Conservation (phyloP, 495 filamentous ascomycete species). For the Xylaria flabelliformis region DNA sequence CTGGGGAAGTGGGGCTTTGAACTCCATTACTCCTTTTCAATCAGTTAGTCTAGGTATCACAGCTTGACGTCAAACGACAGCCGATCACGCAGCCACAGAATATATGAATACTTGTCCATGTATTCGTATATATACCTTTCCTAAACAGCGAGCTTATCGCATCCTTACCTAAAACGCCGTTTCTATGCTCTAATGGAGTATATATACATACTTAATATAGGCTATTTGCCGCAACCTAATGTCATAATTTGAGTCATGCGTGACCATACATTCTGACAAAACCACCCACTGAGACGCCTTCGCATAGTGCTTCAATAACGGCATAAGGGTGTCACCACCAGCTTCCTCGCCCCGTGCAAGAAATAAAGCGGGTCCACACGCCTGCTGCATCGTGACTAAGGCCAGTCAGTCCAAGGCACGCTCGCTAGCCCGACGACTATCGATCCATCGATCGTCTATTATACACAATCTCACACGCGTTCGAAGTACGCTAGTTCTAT, state of each 20-base stretch:
- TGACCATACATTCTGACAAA: not conserved
- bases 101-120: not conserved
- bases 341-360: not conserved
- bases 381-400: not conserved
- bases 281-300: no score
- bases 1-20: not conserved
- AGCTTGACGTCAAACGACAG: not conserved
- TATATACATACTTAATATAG: conserved; percentile 15
- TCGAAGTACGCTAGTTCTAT: not conserved
- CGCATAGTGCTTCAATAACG: not conserved
- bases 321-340: not conserved
- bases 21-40: not conserved
- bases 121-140: conserved; percentile 2
- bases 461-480: conserved; percentile 13
- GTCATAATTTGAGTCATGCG: not conserved
- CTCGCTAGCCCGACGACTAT: not conserved
- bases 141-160: not conserved
- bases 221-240: not conserved
- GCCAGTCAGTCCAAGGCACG: not conserved
- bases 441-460: not conserved
- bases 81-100: not conserved
- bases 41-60: not conserved
- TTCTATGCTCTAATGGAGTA: conserved; percentile 16
- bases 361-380: not conserved
- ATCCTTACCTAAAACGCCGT: conserved; percentile 15